These are phyloP conservation scores for Melanogaster broomeanus DNA, from an alignment of 768 basidiomycete genomes.

Conservation along the genomic window DNA sequence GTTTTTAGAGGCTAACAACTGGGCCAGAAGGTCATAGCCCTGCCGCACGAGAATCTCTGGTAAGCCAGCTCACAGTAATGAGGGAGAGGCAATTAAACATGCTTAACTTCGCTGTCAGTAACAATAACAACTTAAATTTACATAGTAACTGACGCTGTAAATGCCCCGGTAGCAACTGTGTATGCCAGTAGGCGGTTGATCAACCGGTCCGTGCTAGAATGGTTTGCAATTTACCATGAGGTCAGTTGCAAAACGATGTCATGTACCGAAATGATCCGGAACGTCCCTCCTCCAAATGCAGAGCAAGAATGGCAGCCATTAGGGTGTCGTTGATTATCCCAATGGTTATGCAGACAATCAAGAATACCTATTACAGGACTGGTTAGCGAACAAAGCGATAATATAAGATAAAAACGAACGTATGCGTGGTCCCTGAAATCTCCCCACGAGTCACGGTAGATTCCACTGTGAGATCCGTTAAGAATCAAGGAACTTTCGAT, in stretches of 20 bases:
- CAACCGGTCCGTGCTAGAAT: constrained; percentile 1
- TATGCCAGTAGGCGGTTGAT: constrained; percentile 9
- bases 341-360: not conserved
- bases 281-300: not conserved
- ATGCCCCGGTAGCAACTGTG: constrained; percentile 9
- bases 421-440: not conserved
- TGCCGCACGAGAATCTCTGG: too few relatives aligned
- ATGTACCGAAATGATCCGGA: not conserved
- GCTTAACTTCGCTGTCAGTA: too few relatives aligned
- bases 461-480: too few relatives aligned
- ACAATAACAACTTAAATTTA: too few relatives aligned
- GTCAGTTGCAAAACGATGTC: not conserved
- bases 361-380: too few relatives aligned
- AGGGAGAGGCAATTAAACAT: too few relatives aligned
- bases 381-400: too few relatives aligned
- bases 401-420: too few relatives aligned
- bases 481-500: too few relatives aligned
- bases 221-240: not conserved
- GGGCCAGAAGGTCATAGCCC: too few relatives aligned
- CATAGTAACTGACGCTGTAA: constrained; percentile 5
- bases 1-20: too few relatives aligned
- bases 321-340: not conserved
- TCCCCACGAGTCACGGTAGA: not conserved
- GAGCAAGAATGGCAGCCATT: not conserved
- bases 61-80: too few relatives aligned